Evolutionary conservation across 495 filamentous ascomycete genomes (phyloP), one percentile per base, ranked within the genome.

Genomic region (Aspergillus olivimuriae): DNA sequence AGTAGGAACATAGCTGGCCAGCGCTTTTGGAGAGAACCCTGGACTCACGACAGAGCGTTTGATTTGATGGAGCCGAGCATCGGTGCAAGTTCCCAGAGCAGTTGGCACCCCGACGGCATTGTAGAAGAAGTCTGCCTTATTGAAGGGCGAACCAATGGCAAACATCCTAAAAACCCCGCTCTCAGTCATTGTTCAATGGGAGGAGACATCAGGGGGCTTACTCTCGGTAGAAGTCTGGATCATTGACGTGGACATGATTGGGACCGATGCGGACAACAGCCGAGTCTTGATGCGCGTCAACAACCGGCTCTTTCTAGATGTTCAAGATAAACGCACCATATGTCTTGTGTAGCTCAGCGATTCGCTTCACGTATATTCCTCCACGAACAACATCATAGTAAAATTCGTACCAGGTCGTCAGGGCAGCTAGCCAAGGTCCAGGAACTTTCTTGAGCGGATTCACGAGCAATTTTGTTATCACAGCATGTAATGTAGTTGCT

Each of bases 331-430:
- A 37, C 33, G 1, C 11, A 44, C 42, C 3, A 15, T 44, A 44
- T n/a, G 23, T 9, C 1, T 14, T 7, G 32, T 44, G 42, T 4
- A 36, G n/a, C n/a, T 24, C n/a, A 6, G n/a, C n/a, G 2, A 36
- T 15, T 3, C n/a, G 3, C 19, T 44, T 24, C 12, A 38, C 14
- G 20, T 28, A 20, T 4, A 22, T 37, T 2, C 42, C 42, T 19
- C 30, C 34, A 8, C 21, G 20, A 15, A 44, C 12, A 14, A 44
- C 42, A 44, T 44, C 42, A 24, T 21, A 44, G 20, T 44, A 44
- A 14, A 44, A 44, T 32, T 44, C 42, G 15, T 24, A 44, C 42
- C 42, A 44, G 5, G n/a, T 14, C 2, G 42, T 44, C 21, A 44
- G 22, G 1, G 28, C 42, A 8, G 42, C 42, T 1, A 44, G 26